These are phyloP conservation scores for Plantago major DNA, from an alignment of 257 asterid genomes.

Conservation along the genomic window DNA sequence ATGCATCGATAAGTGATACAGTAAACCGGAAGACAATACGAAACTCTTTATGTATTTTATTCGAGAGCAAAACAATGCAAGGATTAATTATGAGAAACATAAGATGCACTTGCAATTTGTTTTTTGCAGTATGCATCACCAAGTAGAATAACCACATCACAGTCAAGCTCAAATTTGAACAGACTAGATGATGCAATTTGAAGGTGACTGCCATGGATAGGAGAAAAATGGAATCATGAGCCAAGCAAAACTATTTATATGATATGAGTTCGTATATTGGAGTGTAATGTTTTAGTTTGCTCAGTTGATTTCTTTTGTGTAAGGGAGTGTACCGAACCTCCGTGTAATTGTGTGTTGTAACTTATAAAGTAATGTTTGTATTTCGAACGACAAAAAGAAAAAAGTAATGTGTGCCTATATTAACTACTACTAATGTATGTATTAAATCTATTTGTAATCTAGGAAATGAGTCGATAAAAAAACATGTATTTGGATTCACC, in stretches of 20 bases:
- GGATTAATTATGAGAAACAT: background rate
- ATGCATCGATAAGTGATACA: slow-evolving; percentile 45
- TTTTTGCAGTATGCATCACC: slow-evolving; percentile 5
- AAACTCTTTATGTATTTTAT: background rate
- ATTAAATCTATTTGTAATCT: slow-evolving; percentile 15
- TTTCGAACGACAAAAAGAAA: background rate
- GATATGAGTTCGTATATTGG: slow-evolving; percentile 12
- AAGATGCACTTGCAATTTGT: slow-evolving; percentile 2
- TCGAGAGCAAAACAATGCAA: background rate
- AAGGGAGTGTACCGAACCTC: slow-evolving; percentile 11
- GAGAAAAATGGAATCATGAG: slow-evolving; percentile 11
- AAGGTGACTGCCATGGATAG: background rate
- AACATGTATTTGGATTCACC: background rate
- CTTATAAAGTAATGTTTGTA: slow-evolving; percentile 13
- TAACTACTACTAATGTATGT: slow-evolving; percentile 5
- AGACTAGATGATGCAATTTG: background rate
- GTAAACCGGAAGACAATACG: slow-evolving; percentile 13
- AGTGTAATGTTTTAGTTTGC: slow-evolving; percentile 21
- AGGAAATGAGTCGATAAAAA: slow-evolving; percentile 1
- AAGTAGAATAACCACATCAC: background rate
- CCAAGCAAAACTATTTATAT: slow-evolving; percentile 8
- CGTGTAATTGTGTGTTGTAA: slow-evolving; percentile 19
- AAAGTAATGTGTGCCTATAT: background rate
- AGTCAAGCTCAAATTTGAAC: slow-evolving; percentile 11
- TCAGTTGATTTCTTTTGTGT: slow-evolving; percentile 7